phyloP scores from a whole-genome alignment of 2,329 filamentous ascomycete species.

The Lachnellula arida region DNA sequence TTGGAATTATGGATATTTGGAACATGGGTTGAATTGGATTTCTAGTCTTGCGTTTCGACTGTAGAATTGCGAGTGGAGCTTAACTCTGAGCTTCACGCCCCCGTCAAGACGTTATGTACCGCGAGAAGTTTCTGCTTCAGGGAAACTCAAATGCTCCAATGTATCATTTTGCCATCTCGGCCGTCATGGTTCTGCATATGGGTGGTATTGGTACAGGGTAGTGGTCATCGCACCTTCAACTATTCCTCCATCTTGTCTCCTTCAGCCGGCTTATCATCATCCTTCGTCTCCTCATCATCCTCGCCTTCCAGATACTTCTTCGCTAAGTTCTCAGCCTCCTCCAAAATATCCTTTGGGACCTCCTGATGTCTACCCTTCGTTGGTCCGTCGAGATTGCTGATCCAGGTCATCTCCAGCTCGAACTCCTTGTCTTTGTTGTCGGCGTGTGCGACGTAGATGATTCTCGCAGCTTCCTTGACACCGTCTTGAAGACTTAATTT shows the following conservation, averaged over 20 bases:
- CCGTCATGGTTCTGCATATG: constrained; percentile 7
- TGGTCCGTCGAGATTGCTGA: constrained; percentile 76
- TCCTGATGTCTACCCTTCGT: constrained; percentile 91
- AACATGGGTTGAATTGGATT: too few relatives aligned
- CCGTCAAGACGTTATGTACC: too few relatives aligned
- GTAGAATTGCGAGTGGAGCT: neutral
- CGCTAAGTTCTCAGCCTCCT: constrained; percentile 89
- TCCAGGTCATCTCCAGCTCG: constrained; percentile 99
- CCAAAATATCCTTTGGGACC: constrained; percentile 83
- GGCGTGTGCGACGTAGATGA: constrained; percentile 96
- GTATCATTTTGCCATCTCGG: neutral
- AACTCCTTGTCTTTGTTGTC: constrained; percentile 99
- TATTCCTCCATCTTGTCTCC: constrained; percentile 88
- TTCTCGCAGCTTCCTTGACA: constrained; percentile 92
- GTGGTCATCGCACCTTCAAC: constrained; percentile 23
- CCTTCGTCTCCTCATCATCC: constrained; percentile 69
- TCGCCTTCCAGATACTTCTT: constrained; percentile 87
- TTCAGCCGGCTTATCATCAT: constrained; percentile 53
- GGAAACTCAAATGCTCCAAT: too few relatives aligned
- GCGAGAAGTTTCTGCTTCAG: too few relatives aligned
- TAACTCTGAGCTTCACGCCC: neutral
- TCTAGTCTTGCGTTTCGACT: neutral
- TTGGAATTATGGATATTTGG: too few relatives aligned
- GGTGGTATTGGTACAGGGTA: constrained; percentile 30
- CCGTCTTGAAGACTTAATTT: constrained; percentile 77